phyloP scores from a whole-genome alignment of 1,139 yeast species.

The Williopsis jadinii region DNA sequence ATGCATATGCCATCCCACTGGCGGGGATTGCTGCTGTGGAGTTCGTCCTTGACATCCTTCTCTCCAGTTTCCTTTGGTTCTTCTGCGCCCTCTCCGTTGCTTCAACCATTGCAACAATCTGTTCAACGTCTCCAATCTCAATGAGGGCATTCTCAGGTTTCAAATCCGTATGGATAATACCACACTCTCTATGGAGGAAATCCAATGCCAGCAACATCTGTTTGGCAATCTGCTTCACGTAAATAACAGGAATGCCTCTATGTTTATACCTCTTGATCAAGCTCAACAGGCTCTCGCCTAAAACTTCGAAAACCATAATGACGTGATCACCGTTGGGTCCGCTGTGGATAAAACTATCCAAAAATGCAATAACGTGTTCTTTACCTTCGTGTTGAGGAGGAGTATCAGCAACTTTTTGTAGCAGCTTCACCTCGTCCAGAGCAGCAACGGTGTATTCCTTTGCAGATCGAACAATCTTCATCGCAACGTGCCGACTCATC shows the following conservation, averaged over 20 bases:
- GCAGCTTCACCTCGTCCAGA: constrained; percentile 60
- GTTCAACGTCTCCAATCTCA: constrained; percentile 69
- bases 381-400: constrained; percentile 47
- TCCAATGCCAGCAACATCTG: constrained; percentile 64
- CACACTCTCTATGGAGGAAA: constrained; percentile 65
- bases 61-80: constrained; percentile 33
- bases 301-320: constrained; percentile 74
- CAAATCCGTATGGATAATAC: constrained; percentile 73
- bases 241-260: constrained; percentile 64
- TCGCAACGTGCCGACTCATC: constrained; percentile 55
- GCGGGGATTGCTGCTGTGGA: constrained; percentile 6
- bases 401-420: constrained; percentile 34
- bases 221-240: constrained; percentile 66
- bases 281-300: constrained; percentile 72
- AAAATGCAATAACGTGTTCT: constrained; percentile 52
- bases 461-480: constrained; percentile 71
- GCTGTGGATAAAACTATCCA: constrained; percentile 59
- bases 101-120: constrained; percentile 52
- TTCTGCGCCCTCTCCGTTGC: constrained; percentile 43
- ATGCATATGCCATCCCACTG: constrained; percentile 9
- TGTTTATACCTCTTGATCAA: constrained; percentile 56
- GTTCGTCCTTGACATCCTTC: constrained; percentile 24
- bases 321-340: constrained; percentile 77
- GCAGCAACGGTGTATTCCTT: constrained; percentile 73
- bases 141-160: constrained; percentile 75